Evolutionary conservation across 73 alveolate species (phyloP), one percentile per base, ranked within the genome.

Genomic region (Blepharisma stoltei): DNA sequence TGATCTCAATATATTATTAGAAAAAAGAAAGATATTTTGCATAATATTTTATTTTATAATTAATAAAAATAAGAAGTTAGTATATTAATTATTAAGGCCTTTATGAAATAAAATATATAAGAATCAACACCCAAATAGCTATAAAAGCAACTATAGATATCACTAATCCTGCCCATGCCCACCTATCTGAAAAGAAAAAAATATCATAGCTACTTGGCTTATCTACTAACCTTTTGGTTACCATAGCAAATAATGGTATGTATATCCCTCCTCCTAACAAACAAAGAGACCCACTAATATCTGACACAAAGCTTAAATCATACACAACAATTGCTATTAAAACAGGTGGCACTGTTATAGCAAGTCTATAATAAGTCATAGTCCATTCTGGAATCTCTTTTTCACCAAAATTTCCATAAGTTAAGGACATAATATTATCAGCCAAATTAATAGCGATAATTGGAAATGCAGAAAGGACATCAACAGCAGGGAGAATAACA

Each of bases 391-490:
- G 18, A 0, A 60, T 60, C 23, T 14, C 73, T 18, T 60, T 8
- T 60, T n/a, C 46, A 0, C 14, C 38, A 60, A 14, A 8, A 20
- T 60, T 14, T 14, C 45, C 46, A 60, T 60, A 8, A 14, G 14
- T 60, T 20, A n/a, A 8, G 0, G 49, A n/a, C 18, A 60, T 9
- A 60, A 25, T n/a, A 5, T 60, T 60, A 60, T 14, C 73, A 60
- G 49, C 38, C 2, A 60, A 25, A 60, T 9, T 60, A 9, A 11
- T 25, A 60, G 46, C 14, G 23, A 60, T 60, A 20, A 60, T 60
- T 20, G 73, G 73, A 25, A 18, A 60, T 60, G 73, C 0, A 9
- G 73, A 60, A 5, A 38, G n/a, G 14, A 60, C 46, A 60, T 60
- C 45, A 1, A 25, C 3, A 20, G 73, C 73, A 20, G 73, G 73